Conservation (phyloP, 1,139 yeast genomes). For the Saccharomyces hybrid region DNA sequence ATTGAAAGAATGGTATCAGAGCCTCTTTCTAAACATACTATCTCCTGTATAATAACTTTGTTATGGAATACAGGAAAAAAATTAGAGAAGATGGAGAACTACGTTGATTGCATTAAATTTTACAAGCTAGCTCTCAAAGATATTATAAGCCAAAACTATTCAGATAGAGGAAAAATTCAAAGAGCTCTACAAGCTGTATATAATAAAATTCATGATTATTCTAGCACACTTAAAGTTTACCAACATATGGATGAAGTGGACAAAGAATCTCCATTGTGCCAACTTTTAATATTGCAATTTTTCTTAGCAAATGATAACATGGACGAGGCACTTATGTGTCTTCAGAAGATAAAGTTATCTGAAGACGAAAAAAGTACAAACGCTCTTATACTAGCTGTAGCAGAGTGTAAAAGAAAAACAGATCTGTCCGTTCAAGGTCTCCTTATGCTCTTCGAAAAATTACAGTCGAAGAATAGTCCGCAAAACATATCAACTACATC, state of each 20-base stretch:
- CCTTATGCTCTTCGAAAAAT: constrained; percentile 14
- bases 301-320: constrained; percentile 5
- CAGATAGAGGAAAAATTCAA: constrained; percentile 20
- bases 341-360: constrained; percentile 12
- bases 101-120: constrained; percentile 10
- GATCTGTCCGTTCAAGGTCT: constrained; percentile 14
- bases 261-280: constrained; percentile 15
- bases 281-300: constrained; percentile 13
- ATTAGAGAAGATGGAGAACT: constrained; percentile 16
- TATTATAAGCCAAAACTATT: constrained; percentile 13
- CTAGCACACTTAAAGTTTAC: constrained; percentile 9
- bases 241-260: constrained; percentile 12
- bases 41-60: constrained; percentile 20
- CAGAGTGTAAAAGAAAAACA: constrained; percentile 17
- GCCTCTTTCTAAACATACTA: constrained; percentile 10
- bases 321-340: constrained; percentile 7
- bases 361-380: constrained; percentile 13
- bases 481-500: neutral
- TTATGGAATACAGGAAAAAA: constrained; percentile 26
- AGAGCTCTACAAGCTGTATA: constrained; percentile 18
- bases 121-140: constrained; percentile 16
- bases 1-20: constrained; percentile 11
- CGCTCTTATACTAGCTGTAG: constrained; percentile 17
- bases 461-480: constrained; percentile 5
- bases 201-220: constrained; percentile 9